phyloP scores from a whole-genome alignment of 352 stramenopile species.

The Proteromonas lacertae region DNA sequence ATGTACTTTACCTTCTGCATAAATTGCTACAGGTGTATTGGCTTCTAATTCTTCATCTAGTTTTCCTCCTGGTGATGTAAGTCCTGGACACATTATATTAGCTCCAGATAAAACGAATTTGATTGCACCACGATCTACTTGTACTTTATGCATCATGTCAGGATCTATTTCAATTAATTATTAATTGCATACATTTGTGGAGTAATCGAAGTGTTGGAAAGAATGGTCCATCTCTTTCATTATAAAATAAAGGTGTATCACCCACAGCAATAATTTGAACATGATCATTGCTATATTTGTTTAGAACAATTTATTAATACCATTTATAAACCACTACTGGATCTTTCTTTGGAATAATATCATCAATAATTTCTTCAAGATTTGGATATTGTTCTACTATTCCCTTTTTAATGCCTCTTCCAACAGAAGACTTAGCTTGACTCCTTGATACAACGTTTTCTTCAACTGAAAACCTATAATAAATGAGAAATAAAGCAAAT shows the following conservation, averaged over 20 bases:
- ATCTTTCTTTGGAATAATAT: conserved; percentile 53
- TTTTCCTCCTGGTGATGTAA: conserved; percentile 64
- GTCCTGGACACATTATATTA: conserved; percentile 89
- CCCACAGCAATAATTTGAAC: conserved; percentile 47
- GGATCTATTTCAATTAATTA: conserved; percentile 20
- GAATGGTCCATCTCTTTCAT: conserved; percentile 46
- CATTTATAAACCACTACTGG: conserved; percentile 53
- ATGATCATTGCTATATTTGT: conserved; percentile 36
- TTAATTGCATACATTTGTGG: conserved; percentile 14
- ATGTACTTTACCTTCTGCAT: conserved; percentile 75
- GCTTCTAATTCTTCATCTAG: conserved; percentile 44
- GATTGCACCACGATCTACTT: conserved; percentile 83
- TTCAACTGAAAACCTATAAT: conserved; percentile 65
- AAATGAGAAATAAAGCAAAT: conserved; percentile 23
- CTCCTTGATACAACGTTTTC: conserved; percentile 72
- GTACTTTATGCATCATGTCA: conserved; percentile 55
- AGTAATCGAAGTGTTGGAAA: conserved; percentile 73
- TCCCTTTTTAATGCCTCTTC: conserved; percentile 62
- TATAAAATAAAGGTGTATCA: conserved; percentile 60
- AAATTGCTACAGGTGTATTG: conserved; percentile 55
- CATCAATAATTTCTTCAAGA: conserved; percentile 28
- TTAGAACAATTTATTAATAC: conserved; percentile 34
- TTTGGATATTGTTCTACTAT: conserved; percentile 61
- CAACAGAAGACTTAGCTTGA: conserved; percentile 80
- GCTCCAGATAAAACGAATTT: conserved; percentile 79